phyloP scores from a whole-genome alignment of 345 rosid genomes.

The Eucalyptus pauciflora region DNA sequence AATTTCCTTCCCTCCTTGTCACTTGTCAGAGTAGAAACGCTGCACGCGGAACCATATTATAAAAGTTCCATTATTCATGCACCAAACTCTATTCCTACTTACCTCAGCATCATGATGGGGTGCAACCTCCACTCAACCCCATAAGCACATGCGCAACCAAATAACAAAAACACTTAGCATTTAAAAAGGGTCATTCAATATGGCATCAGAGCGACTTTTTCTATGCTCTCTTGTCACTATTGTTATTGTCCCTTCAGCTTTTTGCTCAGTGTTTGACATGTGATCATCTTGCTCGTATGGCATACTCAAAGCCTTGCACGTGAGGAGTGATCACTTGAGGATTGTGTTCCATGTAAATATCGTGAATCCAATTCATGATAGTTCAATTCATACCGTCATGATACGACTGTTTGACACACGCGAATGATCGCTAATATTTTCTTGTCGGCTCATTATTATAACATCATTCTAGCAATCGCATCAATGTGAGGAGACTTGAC shows the following conservation, averaged over 20 bases:
- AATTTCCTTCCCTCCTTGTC: background rate
- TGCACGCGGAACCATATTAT: background rate
- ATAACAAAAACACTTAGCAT: background rate
- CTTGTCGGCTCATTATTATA: background rate
- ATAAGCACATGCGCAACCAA: background rate
- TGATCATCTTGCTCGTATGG: background rate
- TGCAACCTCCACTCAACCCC: background rate
- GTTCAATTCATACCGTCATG: background rate
- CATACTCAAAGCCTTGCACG: background rate
- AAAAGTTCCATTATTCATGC: background rate
- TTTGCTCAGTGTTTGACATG: background rate
- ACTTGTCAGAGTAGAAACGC: background rate
- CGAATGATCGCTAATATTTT: background rate
- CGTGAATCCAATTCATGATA: background rate
- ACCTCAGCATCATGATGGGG: background rate
- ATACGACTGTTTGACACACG: background rate
- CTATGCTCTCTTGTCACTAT: background rate
- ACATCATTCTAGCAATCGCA: background rate
- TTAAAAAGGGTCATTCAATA: background rate
- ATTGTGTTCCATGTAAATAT: background rate
- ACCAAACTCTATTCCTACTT: background rate
- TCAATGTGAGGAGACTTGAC: background rate
- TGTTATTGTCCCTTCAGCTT: background rate
- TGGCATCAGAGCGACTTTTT: background rate
- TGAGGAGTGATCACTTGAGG: background rate